Conservation (phyloP, 441 rosid species). For the Rhodomyrtus psidioides region DNA sequence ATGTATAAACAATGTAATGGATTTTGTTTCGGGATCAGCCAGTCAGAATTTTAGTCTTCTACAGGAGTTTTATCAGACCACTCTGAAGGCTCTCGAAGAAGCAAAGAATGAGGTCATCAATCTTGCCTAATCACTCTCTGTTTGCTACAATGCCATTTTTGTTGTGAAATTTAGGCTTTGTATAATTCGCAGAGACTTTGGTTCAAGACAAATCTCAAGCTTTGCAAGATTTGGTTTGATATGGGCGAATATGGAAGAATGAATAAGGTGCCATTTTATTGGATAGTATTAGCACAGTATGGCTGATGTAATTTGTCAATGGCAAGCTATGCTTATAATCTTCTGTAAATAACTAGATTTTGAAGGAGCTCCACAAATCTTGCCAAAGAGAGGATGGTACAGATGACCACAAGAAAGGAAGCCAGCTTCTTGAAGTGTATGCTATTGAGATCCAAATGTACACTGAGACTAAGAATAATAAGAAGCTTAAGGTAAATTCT, state of each 20-base stretch:
- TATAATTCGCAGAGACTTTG: slow-evolving; percentile 72
- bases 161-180: slow-evolving; percentile 8
- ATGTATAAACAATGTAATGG: slow-evolving; percentile 98
- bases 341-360: slow-evolving; percentile 32
- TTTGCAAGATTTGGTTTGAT: slow-evolving; percentile 98
- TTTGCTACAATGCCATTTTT: not conserved
- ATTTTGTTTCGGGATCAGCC: slow-evolving; percentile 98
- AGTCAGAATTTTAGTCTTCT: slow-evolving; percentile 82
- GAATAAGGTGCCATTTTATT: slow-evolving; percentile 57
- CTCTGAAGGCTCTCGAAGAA: slow-evolving; percentile 96
- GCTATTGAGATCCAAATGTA: slow-evolving; percentile 98
- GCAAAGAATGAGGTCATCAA: slow-evolving; percentile 90
- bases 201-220: slow-evolving; percentile 98
- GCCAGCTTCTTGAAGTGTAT: slow-evolving; percentile 96
- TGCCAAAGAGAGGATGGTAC: slow-evolving; percentile 98
- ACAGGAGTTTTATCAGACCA: slow-evolving; percentile 92
- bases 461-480: slow-evolving; percentile 96
- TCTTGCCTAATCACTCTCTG: not conserved
- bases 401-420: slow-evolving; percentile 99
- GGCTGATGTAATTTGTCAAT: not conserved
- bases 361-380: slow-evolving; percentile 95
- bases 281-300: not conserved
- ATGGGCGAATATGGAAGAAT: slow-evolving; percentile 97
- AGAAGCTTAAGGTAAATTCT: slow-evolving; percentile 82
- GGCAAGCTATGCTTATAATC: not conserved